Base-by-base conservation (phyloP, 164 flowering plant species). In the Santalum album region DNA sequence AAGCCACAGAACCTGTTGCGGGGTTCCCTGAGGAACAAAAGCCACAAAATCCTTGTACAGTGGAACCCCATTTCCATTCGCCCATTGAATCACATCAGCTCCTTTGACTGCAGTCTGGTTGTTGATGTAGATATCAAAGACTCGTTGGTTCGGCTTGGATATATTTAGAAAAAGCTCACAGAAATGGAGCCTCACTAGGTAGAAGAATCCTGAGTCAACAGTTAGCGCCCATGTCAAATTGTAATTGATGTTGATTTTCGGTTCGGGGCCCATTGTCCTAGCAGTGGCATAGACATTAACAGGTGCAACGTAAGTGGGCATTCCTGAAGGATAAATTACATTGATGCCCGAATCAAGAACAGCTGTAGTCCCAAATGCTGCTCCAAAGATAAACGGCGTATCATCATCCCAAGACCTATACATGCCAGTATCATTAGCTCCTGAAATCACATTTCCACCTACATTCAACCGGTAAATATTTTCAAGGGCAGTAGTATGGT, bases 151-250 rank as follows among this genome's bases (percentile, higher is more conserved):
- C n/a, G 64, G 12, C 60, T 54, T 62, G 21, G 65, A 60, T 7
- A 82, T 66, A 21, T 23, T 59, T 2, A 27, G 4, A 14, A 58
- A 35, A 53, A 82, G 51, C 83, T 87, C 95, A 47, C 98, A 90
- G 68, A 90, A 87, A 67, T 90, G 98, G 24, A 90, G 86, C 83
- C 98, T 73, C 9, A 85, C 86, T 56, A 90, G 69, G 69, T 87
- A 90, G 19, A n/a, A 20, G 58, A 87, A 90, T 1, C 84, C 83
- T 0, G 84, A 57, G 38, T 90, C 96, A 9, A 87, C 68, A 9
- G 81, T 4, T 24, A 90, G 73, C 35, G 69, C 32, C 98, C 98
- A 90, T 20, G 90, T 80, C 65, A 90, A 67, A 63, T 89, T 86
- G 74, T 51, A 89, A 24, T 78, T 68, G 39, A 20, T 0, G 50